Evolutionary conservation across 306 rosid genomes (phyloP), one percentile per base, ranked within the genome.

Genomic region (Trifolium fragiferum): DNA sequence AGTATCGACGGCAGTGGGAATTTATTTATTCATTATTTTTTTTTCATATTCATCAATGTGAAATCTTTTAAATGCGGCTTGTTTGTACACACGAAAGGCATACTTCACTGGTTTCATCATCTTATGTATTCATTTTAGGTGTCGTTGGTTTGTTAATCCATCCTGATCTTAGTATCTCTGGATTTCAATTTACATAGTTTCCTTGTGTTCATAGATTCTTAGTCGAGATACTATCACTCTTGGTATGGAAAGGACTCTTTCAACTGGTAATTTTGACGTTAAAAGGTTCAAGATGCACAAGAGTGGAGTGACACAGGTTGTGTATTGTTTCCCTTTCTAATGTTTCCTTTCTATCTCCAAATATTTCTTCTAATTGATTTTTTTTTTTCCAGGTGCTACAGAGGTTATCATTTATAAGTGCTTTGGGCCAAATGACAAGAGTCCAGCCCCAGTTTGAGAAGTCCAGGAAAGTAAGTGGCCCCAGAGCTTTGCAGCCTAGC

Each of bases 401-500:
- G 27, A 87, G 98, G 84, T 83, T 93, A 70, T 89, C 98, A 27
- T 93, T 85, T 79, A 93, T 92, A 72, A 83, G 86, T 69, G 68
- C 86, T 55, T 73, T 92, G 66, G 98, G 98, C 46, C 96, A 90
- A 54, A 85, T 93, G 98, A 93, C 98, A 23, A 88, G 98, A 87
- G 81, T 92, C 61, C 60, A 83, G 37, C 98, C 98, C 13, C 98
- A 93, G 72, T 93, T 93, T 82, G 97, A 93, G 91, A 93, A 93
- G 87, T 91, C 98, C 38, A 82, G 94, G 77, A 92, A 92, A 89
- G 95, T 90, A 18, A 92, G 96, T 77, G 98, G 96, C 70, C 98
- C 98, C 33, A 79, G 98, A 83, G 93, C 98, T 59, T 87, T 92
- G 86, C 98, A 92, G 81, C 98, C 98, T 76, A 92, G 98, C 80